phyloP scores from a whole-genome alignment of 345 rosid species.

The Conringia planisiliqua region DNA sequence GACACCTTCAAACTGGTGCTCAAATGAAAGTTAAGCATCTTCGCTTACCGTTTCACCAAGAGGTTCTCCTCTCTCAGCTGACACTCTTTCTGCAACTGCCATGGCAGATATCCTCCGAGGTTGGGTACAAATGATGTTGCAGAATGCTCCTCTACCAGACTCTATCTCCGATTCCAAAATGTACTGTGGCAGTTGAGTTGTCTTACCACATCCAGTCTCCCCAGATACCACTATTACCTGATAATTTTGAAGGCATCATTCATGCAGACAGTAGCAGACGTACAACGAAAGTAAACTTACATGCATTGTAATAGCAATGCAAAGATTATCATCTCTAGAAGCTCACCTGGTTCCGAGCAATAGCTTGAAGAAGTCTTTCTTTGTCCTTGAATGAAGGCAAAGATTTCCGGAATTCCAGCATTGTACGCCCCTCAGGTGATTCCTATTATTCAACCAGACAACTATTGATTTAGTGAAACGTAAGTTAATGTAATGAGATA shows the following conservation, averaged over 20 bases:
- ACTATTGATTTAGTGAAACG: neutral
- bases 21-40: conserved; percentile 11
- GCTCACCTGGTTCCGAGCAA: conserved; percentile 91
- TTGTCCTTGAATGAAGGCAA: conserved; percentile 90
- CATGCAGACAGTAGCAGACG: neutral
- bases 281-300: neutral
- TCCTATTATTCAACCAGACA: conserved; percentile 46
- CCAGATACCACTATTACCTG: conserved; percentile 97
- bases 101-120: conserved; percentile 98
- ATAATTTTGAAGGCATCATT: conserved; percentile 1
- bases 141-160: conserved; percentile 98
- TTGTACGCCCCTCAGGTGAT: conserved; percentile 82
- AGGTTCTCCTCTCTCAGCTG: conserved; percentile 95
- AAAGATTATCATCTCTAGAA: conserved; percentile 10
- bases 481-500: neutral
- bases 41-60: conserved; percentile 89
- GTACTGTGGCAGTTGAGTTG: conserved; percentile 98
- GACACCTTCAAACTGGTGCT: neutral
- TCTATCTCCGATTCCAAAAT: conserved; percentile 94
- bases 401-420: conserved; percentile 79
- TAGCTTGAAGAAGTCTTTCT: conserved; percentile 90
- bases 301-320: neutral
- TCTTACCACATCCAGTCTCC: conserved; percentile 99
- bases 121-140: conserved; percentile 95
- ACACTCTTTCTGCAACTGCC: conserved; percentile 95